A percentile compares a stretch with the other conserved stretches of the same genome.
Conservation (phyloP, 2,329 filamentous ascomycete species). For the Stemphylium beticola region DNA sequence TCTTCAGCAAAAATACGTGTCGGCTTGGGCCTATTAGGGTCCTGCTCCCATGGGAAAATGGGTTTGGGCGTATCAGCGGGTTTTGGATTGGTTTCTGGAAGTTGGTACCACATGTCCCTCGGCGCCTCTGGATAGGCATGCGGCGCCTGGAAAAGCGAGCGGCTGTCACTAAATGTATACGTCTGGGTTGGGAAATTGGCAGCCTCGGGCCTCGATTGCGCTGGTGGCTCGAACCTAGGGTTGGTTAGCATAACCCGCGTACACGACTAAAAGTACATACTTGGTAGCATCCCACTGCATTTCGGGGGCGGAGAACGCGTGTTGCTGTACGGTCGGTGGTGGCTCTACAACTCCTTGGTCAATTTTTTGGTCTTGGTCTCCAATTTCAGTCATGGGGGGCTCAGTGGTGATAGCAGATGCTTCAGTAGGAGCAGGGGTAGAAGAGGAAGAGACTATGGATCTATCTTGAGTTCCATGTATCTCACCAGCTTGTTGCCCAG, state of each 20-base stretch:
- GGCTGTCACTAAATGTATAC: conserved; percentile 84
- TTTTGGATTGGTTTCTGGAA: conserved; percentile 66
- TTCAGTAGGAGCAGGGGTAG: conserved; percentile 32
- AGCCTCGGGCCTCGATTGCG: conserved; percentile 80
- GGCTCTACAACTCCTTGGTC: conserved; percentile 53
- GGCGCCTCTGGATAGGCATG: conserved; percentile 80
- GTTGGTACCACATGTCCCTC: conserved; percentile 85
- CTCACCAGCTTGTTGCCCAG: conserved; percentile 9
- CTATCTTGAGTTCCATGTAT: conserved; percentile 16
- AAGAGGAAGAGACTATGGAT: conserved; percentile 12
- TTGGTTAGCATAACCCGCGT: conserved; percentile 12
- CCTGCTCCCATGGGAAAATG: conserved; percentile 90
- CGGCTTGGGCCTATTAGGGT: conserved; percentile 66
- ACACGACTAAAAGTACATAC: conserved; percentile 47
- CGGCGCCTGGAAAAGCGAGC: conserved; percentile 77
- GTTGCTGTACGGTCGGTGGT: conserved; percentile 54
- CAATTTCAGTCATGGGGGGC: conserved; percentile 52
- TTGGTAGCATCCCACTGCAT: conserved; percentile 68
- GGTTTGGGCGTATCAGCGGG: conserved; percentile 67
- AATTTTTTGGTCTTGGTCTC: conserved; percentile 52
- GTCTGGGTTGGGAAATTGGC: conserved; percentile 77
- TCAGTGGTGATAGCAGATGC: conserved; percentile 48
- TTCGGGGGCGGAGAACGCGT: conserved; percentile 63
- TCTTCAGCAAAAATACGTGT: conserved; percentile 72
- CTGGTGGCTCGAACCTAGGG: conserved; percentile 56